Base-by-base conservation (phyloP, 805 yeast species). In the Candida xyloterini region DNA sequence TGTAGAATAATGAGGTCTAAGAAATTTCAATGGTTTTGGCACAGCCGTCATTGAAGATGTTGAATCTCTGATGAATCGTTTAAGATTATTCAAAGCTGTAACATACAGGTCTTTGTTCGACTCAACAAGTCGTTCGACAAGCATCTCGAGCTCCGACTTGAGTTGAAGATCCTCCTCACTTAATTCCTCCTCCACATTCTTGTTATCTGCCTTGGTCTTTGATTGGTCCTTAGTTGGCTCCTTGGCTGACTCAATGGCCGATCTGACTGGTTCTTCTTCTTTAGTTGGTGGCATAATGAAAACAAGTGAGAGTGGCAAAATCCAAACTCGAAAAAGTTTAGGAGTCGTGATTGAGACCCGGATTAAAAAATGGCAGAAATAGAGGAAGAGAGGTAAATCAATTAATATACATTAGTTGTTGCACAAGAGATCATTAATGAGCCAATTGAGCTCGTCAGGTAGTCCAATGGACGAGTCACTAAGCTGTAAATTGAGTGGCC, bases 41-140 rank as follows among this genome's bases (percentile, higher is more conserved):
- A 93, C 99, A 3, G 99, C 99, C 2, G 99, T 93, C 97, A 93
- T 93, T 7, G 97, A 90, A 27, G 96, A 86, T 3, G 99, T 93
- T 10, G 97, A 85, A 40, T 93, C 95, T 50, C 87, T 79, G 55
- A 93, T 90, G 53, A 78, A 78, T 34, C 73, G 76, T 57, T 88
- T 89, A 62, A 93, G 74, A 37, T 81, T 71, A 29, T 73, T 71
- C 52, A 93, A 71, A n/a, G 88, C 74, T 10, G 78, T 66, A 25
- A 65, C 65, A 57, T 86, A 84, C 15, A 78, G 66, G 14, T 66
- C 60, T 33, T 70, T 53, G 44, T 73, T 70, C 2, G 76, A 60
- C 47, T 80, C 89, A 44, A 66, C 66, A 46, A 93, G 68, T 38
- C 87, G 76, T 62, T 88, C 95, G 9, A 89, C 97, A 27, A 93